Conservation (phyloP, 352 stramenopile species). For the Hyaloperonospora brassicae region DNA sequence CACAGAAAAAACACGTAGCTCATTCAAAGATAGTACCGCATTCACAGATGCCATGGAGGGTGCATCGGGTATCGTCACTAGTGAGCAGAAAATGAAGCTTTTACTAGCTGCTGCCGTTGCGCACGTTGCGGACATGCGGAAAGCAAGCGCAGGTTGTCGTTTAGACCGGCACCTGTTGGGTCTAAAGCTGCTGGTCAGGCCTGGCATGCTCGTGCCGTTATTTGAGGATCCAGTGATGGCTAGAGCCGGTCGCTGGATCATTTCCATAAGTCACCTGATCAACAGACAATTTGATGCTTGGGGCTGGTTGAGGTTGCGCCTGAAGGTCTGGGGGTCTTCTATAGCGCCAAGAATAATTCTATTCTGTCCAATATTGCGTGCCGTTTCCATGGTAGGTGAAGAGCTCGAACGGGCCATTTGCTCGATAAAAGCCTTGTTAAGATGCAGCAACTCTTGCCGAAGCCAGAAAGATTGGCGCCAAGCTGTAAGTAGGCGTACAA, state of each 20-base stretch:
- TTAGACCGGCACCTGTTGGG: constrained; percentile 93
- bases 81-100: constrained; percentile 38
- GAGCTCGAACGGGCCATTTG: constrained; percentile 54
- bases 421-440: constrained; percentile 70
- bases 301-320: constrained; percentile 77
- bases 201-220: constrained; percentile 46
- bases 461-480: constrained; percentile 25
- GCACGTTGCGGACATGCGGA: constrained; percentile 64
- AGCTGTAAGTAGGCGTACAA: constrained; percentile 23
- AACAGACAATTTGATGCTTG: constrained; percentile 79
- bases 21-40: constrained; percentile 61
- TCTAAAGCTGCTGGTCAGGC: constrained; percentile 56
- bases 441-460: constrained; percentile 59
- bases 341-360: constrained; percentile 73
- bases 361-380: constrained; percentile 82
- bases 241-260: constrained; percentile 60
- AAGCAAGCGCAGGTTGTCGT: constrained; percentile 63
- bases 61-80: constrained; percentile 21
- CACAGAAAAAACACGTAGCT: constrained; percentile 87
- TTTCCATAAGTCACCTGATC: constrained; percentile 74
- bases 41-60: constrained; percentile 85
- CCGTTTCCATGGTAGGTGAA: constrained; percentile 42
- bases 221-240: constrained; percentile 67
- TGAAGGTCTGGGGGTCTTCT: constrained; percentile 69
- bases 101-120: constrained; percentile 34